Conservation (phyloP, 371 early-diverging fungal species). For the Syncephalis plumigaleata region DNA sequence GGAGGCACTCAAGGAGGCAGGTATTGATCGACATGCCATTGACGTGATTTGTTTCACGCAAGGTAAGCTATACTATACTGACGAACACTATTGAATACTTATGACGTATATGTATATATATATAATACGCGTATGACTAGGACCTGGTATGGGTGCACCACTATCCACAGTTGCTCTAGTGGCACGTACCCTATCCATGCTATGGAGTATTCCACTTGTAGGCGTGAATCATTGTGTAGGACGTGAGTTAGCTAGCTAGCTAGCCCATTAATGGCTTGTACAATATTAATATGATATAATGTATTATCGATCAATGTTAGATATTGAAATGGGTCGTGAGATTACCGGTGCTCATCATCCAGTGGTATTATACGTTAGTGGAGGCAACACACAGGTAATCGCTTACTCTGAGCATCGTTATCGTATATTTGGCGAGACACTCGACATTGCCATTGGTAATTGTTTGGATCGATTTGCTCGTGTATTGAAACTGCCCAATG, state of each 20-base stretch:
- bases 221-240: conserved; percentile 99
- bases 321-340: conserved; percentile 99
- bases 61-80: no score
- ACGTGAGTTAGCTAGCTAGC: conserved; percentile 47
- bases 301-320: no score
- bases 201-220: conserved; percentile 90
- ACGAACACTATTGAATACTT: no score
- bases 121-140: no score
- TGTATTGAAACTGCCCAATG: conserved; percentile 83
- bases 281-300: no score
- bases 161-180: conserved; percentile 84
- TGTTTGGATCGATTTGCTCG: conserved; percentile 98
- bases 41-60: conserved; percentile 96
- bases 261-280: no score
- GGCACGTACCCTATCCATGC: conserved; percentile 82
- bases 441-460: conserved; percentile 99
- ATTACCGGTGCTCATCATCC: conserved; percentile 95
- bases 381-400: conserved; percentile 99
- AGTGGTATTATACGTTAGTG: conserved; percentile 96
- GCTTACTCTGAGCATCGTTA: conserved; percentile 85
- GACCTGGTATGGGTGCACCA: conserved; percentile 99
- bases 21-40: conserved; percentile 55
- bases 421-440: conserved; percentile 98
- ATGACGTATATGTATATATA: no score
- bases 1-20: conserved; percentile 65